Evolutionary conservation across 2,329 filamentous ascomycete species (phyloP).

Genomic region (Triangularia setosa): DNA sequence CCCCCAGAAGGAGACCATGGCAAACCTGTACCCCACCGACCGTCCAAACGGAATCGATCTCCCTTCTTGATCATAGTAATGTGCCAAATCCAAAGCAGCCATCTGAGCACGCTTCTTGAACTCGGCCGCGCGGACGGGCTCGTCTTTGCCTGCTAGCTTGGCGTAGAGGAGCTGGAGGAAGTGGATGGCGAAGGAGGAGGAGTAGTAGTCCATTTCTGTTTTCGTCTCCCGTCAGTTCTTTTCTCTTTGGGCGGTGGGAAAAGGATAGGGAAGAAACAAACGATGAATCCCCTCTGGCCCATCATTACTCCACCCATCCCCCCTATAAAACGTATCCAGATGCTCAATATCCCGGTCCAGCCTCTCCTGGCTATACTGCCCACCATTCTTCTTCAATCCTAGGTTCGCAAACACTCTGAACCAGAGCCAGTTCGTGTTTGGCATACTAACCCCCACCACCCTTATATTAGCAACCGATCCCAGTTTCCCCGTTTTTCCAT

Average conservation of each 20-base stretch:
- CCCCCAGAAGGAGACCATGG: slow-evolving; percentile 81
- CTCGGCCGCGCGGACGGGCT: slow-evolving; percentile 61
- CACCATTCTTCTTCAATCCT: slow-evolving; percentile 70
- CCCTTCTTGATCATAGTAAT: slow-evolving; percentile 70
- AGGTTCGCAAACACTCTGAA: slow-evolving; percentile 82
- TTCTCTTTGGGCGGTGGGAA: not conserved
- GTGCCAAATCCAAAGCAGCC: slow-evolving; percentile 66
- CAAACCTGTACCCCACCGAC: slow-evolving; percentile 77
- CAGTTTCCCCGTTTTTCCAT: not conserved
- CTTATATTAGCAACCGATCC: slow-evolving; percentile 4
- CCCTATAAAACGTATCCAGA: slow-evolving; percentile 76
- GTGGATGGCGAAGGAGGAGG: slow-evolving; percentile 77
- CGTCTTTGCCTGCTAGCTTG: slow-evolving; percentile 64
- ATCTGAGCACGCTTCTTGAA: slow-evolving; percentile 65
- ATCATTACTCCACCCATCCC: slow-evolving; percentile 78
- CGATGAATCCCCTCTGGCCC: slow-evolving; percentile 72
- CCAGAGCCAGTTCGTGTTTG: slow-evolving; percentile 69
- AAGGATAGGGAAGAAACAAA: slow-evolving; percentile 30
- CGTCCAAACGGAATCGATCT: slow-evolving; percentile 73
- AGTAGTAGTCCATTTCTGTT: slow-evolving; percentile 78
- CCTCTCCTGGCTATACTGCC: slow-evolving; percentile 63
- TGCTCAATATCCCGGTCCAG: slow-evolving; percentile 74
- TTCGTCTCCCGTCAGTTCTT: not conserved
- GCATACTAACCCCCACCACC: slow-evolving; percentile 70
- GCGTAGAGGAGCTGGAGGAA: slow-evolving; percentile 74